Evolutionary conservation across 2,329 filamentous ascomycete species (phyloP).

Genomic region (Colletotrichum tanaceti): DNA sequence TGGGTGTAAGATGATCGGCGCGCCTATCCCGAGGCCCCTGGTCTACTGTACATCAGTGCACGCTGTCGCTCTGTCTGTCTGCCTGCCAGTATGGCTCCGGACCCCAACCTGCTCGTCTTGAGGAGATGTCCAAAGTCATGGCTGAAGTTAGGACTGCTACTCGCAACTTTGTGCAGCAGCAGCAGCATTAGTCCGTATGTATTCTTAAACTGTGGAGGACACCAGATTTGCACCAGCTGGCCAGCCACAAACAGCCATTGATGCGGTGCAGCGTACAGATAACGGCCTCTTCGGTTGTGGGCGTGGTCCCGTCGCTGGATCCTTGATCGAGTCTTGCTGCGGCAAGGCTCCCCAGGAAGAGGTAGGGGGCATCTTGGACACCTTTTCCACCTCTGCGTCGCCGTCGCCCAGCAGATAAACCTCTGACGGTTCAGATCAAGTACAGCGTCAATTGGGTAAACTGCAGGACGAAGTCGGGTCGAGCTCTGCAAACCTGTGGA

Average conservation of each 20-base stretch:
- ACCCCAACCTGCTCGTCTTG: neutral
- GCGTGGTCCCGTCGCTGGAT: conserved; percentile 2
- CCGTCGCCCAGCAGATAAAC: conserved; percentile 23
- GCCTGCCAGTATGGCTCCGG: conserved; percentile 2
- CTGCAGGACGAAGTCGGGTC: conserved; percentile 34
- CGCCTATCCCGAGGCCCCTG: conserved; percentile 33
- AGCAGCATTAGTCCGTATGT: neutral
- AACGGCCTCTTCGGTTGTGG: neutral
- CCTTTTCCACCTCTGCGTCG: conserved; percentile 27
- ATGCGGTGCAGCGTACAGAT: neutral
- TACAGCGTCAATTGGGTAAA: conserved; percentile 29
- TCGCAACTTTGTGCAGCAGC: neutral
- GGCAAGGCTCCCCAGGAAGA: conserved; percentile 29
- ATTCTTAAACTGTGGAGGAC: too few relatives aligned
- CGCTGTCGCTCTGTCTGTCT: neutral
- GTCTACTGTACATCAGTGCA: neutral
- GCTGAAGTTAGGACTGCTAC: conserved; percentile 17
- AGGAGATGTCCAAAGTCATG: conserved; percentile 1
- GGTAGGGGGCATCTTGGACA: conserved; percentile 38
- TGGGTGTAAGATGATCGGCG: conserved; percentile 33
- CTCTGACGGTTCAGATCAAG: conserved; percentile 30
- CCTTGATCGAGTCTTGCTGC: conserved; percentile 20
- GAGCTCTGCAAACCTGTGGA: conserved; percentile 33
- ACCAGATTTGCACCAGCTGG: neutral
- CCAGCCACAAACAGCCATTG: neutral